These are phyloP conservation scores for slime mould (Dictyostelium discoideum) DNA, from an alignment of 78 protist genomes.

Conservation along the genomic window dicty_2.7 NC_007089.4:4382001-4382500, in stretches of 20 bases:
- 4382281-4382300: conserved; percentile 28
- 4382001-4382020: background rate
- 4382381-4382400: no score
- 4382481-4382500: no score
- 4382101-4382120: background rate
- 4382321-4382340: conserved; percentile 3
- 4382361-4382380: no score
- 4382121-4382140: background rate
- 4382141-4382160: background rate
- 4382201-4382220: background rate
- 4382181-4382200: background rate
- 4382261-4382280: background rate
- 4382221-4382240: background rate
- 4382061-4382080: background rate
- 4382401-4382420: no score
- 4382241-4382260: background rate
- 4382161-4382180: background rate
- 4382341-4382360: no score
- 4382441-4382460: no score
- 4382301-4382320: background rate
- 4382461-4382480: no score
- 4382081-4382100: background rate
- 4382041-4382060: background rate
- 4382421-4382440: no score
- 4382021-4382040: background rate